Base-by-base conservation (phyloP, 306 rosid genomes). In the Lathyrus oleraceus region DNA sequence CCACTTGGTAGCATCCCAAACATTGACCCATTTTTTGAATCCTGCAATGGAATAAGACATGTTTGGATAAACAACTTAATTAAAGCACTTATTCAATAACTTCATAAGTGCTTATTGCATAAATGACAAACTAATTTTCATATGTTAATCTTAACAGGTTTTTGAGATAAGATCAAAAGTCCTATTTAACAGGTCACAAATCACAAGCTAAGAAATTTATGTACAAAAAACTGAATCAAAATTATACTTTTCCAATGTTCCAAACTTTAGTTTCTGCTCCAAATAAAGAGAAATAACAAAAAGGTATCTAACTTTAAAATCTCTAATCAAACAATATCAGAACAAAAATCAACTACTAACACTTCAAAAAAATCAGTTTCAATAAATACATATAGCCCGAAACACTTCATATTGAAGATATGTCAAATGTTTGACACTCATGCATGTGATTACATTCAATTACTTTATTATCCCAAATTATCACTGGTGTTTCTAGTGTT, bases 1-100 rank as follows among this genome's bases (percentile, higher is more conserved):
- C 82, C 16, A 89, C 92, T 67, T 62, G 86, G 65, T 74, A 25
- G 39, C 96, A 89, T 71, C 96, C 86, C 0, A 81, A 2, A 10
- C 71, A 74, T 81, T 87, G 88, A 76, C 90, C 96, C 92, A 83
- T 89, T 28, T 48, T 88, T 76, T 74, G n/a, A 81, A 40, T 42
- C 71, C 85, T 76, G 75, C 71, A 74, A 16, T 32, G 63, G 42
- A 8, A 54, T 25, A 23, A 17, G 4, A 14, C 64, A 28, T 13
- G 42, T 28, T 58, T 58, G 64, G 1, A 2, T 58, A 58, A 60
- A 60, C 65, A 30, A 28, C 19, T 28, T 32, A 4, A 60, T n/a
- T n/a, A 25, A 58, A 27, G 13, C 20, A 30, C 21, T 25, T 14
- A 8, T 28, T 25, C 64, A n/a, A 9, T 15, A 3, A 39, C 13